These are phyloP conservation scores for Dendrostoma leiphaemia DNA, from an alignment of 2,329 filamentous ascomycete species.

Conservation along the genomic window DNA sequence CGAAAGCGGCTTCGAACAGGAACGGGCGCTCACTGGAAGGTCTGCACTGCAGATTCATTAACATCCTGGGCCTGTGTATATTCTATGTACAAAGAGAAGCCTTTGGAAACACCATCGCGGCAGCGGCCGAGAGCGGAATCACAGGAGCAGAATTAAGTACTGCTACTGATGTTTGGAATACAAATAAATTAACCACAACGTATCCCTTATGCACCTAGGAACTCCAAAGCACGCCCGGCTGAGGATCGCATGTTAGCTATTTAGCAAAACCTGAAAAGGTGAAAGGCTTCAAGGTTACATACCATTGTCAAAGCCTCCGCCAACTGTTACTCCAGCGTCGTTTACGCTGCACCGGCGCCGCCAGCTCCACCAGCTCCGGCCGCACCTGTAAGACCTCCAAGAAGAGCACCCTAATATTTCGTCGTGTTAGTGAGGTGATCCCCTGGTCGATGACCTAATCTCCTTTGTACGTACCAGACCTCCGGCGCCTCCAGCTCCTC, in stretches of 20 bases:
- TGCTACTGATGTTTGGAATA: neutral
- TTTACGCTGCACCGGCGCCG: neutral
- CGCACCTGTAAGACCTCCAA: no score
- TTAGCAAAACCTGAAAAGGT: neutral
- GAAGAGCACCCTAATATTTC: neutral
- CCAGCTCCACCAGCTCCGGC: neutral
- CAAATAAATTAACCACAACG: neutral
- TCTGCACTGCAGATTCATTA: slow-evolving; percentile 7
- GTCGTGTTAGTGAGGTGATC: neutral
- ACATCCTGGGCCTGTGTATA: slow-evolving; percentile 4
- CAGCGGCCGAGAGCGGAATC: neutral
- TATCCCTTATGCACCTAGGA: neutral
- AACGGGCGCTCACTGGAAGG: neutral
- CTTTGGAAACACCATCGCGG: neutral
- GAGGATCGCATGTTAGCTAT: neutral
- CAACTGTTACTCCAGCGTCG: neutral
- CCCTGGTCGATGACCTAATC: neutral
- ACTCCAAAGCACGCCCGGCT: neutral
- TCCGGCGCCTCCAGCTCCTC: neutral
- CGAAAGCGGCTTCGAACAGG: neutral
- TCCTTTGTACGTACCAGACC: neutral
- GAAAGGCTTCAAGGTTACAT: neutral
- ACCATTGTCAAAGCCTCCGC: slow-evolving; percentile 1
- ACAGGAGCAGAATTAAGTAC: neutral
- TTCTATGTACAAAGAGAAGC: slow-evolving; percentile 10